Conservation (phyloP, 805 yeast genomes). For the Isabelozyma heimii region DNA sequence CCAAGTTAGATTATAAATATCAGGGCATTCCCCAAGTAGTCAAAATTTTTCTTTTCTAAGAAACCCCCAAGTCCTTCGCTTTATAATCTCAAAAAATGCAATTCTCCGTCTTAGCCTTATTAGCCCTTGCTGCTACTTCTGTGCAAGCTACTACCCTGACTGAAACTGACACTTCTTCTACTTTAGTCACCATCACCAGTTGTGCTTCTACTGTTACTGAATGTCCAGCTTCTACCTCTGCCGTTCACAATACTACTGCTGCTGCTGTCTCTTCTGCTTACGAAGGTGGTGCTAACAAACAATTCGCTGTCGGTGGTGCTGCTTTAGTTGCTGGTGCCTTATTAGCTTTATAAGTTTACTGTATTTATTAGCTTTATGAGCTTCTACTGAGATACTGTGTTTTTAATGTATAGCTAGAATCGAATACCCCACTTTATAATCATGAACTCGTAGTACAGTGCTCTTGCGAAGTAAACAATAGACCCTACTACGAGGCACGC, state of each 20-base stretch:
- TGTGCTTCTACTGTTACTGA: conserved; percentile 40
- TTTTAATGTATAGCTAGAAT: too few relatives aligned
- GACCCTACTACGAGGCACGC: too few relatives aligned
- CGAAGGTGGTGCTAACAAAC: conserved; percentile 31
- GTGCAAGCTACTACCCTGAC: conserved; percentile 25
- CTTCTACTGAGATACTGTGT: neutral
- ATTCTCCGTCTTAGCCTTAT: conserved; percentile 30
- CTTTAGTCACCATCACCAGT: conserved; percentile 41
- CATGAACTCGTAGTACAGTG: too few relatives aligned
- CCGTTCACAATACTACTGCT: conserved; percentile 6
- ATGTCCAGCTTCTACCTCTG: conserved; percentile 35
- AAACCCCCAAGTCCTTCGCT: neutral
- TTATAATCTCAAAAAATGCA: conserved; percentile 1
- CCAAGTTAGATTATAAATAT: neutral
- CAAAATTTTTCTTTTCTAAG: neutral
- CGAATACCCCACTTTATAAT: neutral
- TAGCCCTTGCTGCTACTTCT: conserved; percentile 23
- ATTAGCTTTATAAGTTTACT: conserved; percentile 55
- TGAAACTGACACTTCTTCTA: conserved; percentile 27
- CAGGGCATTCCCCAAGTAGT: neutral
- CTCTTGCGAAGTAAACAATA: too few relatives aligned
- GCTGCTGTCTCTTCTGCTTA: conserved; percentile 21
- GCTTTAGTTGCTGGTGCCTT: conserved; percentile 50
- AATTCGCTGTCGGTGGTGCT: conserved; percentile 44
- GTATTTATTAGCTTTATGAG: neutral